These are phyloP conservation scores for Cryptococcus maquisensis DNA, from an alignment of 1,284 basidiomycete species.

Conservation along the genomic window DNA sequence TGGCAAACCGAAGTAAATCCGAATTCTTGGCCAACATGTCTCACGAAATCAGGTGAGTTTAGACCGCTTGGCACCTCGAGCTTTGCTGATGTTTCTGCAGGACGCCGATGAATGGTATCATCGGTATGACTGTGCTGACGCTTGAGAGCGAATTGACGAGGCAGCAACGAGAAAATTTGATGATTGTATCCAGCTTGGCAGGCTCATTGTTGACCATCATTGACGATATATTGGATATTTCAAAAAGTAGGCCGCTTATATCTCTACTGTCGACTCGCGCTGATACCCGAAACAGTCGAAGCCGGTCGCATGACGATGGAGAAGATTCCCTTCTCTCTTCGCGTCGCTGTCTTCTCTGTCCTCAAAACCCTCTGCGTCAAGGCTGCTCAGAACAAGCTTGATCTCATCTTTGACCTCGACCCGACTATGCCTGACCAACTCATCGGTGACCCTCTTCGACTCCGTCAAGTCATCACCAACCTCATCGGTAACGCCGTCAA, in stretches of 20 bases:
- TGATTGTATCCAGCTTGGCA: slow-evolving; percentile 93
- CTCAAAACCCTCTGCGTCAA: slow-evolving; percentile 98
- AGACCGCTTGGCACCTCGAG: background rate
- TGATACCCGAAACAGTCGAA: slow-evolving; percentile 62
- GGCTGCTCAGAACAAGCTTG: slow-evolving; percentile 94
- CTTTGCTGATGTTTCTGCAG: slow-evolving; percentile 47
- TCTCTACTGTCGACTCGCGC: background rate
- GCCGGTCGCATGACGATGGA: slow-evolving; percentile 99
- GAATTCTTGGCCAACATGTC: slow-evolving; percentile 98
- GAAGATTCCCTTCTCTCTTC: slow-evolving; percentile 94
- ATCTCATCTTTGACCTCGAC: slow-evolving; percentile 95
- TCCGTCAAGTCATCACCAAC: slow-evolving; percentile 80
- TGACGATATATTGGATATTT: slow-evolving; percentile 96
- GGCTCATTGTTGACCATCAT: slow-evolving; percentile 93
- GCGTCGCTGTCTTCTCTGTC: slow-evolving; percentile 94
- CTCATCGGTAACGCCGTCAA: slow-evolving; percentile 93
- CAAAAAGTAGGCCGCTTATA: slow-evolving; percentile 70
- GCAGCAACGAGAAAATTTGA: slow-evolving; percentile 89
- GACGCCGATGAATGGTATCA: slow-evolving; percentile 99
- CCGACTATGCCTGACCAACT: slow-evolving; percentile 94
- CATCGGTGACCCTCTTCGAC: slow-evolving; percentile 89
- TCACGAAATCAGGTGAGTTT: slow-evolving; percentile 80
- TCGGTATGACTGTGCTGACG: slow-evolving; percentile 80
- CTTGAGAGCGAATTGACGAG: slow-evolving; percentile 79
- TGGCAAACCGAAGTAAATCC: slow-evolving; percentile 92